phyloP scores from a whole-genome alignment of 345 rosid genomes.

The Mallotus nudiflorus region DNA sequence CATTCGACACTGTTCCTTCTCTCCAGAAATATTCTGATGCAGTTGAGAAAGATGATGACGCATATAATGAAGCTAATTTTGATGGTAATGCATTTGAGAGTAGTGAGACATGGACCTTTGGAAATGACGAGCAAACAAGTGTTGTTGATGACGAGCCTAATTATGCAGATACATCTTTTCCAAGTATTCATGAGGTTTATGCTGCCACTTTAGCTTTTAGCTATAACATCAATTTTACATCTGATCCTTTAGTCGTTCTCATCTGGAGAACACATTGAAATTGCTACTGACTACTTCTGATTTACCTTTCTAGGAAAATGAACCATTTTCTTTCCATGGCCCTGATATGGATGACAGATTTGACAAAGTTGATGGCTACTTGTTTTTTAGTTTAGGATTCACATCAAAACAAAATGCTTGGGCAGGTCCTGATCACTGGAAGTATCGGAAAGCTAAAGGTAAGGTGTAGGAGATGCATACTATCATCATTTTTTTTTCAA shows the following conservation, averaged over 20 bases:
- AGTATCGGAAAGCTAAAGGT: slow-evolving; percentile 79
- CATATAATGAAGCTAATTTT: slow-evolving; percentile 36
- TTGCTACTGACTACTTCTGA: slow-evolving; percentile 3
- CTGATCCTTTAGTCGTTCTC: background rate
- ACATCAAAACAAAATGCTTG: slow-evolving; percentile 77
- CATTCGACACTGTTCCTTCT: slow-evolving; percentile 49
- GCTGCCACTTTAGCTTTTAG: slow-evolving; percentile 7
- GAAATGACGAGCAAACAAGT: slow-evolving; percentile 54
- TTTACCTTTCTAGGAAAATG: slow-evolving; percentile 51
- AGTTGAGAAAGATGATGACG: slow-evolving; percentile 27
- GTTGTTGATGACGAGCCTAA: slow-evolving; percentile 45
- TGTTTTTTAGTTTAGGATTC: slow-evolving; percentile 69
- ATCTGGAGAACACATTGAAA: slow-evolving; percentile 8
- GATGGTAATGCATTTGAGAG: slow-evolving; percentile 55
- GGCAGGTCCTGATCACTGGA: slow-evolving; percentile 99
- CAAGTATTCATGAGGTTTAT: slow-evolving; percentile 61
- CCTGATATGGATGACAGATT: slow-evolving; percentile 50
- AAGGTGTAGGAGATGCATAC: slow-evolving; percentile 17
- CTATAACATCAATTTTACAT: slow-evolving; percentile 4
- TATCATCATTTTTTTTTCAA: slow-evolving; percentile 4
- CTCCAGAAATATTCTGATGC: slow-evolving; percentile 42
- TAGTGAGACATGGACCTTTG: slow-evolving; percentile 44
- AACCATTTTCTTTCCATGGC: slow-evolving; percentile 40
- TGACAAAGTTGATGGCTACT: slow-evolving; percentile 62
- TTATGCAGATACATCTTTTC: slow-evolving; percentile 48